Evolutionary conservation across 108 stramenopile species (phyloP), one percentile per base, ranked within the genome.

Genomic region (Cylindrotheca fusiformis): DNA sequence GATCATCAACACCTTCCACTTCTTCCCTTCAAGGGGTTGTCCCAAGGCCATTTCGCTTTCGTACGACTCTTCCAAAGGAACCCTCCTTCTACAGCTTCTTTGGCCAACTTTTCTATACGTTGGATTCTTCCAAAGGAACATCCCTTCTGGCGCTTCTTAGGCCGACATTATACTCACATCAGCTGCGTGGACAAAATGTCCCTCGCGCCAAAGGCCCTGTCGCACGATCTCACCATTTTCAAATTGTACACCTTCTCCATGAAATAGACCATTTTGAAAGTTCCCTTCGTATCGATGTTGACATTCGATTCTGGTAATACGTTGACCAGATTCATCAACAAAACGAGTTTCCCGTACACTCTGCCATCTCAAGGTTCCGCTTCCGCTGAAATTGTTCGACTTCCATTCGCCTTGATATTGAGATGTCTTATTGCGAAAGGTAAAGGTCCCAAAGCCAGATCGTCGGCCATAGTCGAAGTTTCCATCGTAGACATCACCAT

Each of bases 321-420:
- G 36, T 14, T 41, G 10, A 14, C 36, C 14, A 14, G 36, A 10
- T 41, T 6, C 10, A 10, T 6, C 14, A 6, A 41, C 36, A 6
- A 10, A 10, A 14, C 21, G 50, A 21, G 50, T 51, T 51, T 22
- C 50, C 21, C 19, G 10, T 19, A 21, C 20, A 6, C 26, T 27
- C 25, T 44, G 14, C 70, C 63, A 56, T n/a, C 10, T 28, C 44
- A 71, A 50, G 5, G 41, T 63, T 1, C 70, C 70, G 6, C 5
- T 4, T 53, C 69, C 65, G 52, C 63, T n/a, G 29, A 67, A 77
- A 4, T 57, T 3, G 1, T 68, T 68, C n/a, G 60, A 49, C 23
- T 66, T 49, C 71, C 63, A 79, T 24, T 36, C 58, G 0, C 78
- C 78, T 48, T 63, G 48, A 50, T 79, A 79, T 25, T 47, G 25